A percentile compares a stretch with the other conserved stretches of the same genome.
These are phyloP conservation scores for Colletotrichum sp. DNA, from an alignment of 2,329 filamentous ascomycete genomes.

Conservation along the genomic window DNA sequence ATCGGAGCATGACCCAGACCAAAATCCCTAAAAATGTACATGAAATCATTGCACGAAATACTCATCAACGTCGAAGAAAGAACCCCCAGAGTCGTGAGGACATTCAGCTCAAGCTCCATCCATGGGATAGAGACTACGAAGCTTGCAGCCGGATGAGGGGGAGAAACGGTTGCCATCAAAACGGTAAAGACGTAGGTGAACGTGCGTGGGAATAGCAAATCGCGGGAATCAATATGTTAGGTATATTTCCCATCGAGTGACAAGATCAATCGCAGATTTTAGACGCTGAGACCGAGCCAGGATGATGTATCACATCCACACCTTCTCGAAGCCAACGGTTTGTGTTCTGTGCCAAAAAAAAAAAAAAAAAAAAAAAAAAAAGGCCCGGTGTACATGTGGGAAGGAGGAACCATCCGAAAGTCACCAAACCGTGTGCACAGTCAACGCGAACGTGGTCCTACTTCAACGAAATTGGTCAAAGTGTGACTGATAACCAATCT, in stretches of 20 bases:
- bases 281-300: background rate
- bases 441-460: background rate
- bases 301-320: background rate
- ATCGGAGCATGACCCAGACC: background rate
- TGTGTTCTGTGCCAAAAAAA: background rate
- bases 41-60: background rate
- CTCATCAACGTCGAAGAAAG: background rate
- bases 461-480: background rate
- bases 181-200: background rate
- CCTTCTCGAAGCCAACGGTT: background rate
- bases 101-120: background rate
- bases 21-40: background rate
- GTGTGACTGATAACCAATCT: background rate
- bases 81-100: background rate
- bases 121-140: background rate
- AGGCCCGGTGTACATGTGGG: background rate
- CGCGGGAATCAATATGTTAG: background rate
- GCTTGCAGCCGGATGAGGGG: background rate
- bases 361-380: background rate
- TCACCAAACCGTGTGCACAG: background rate
- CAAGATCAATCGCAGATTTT: background rate
- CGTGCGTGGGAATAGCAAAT: background rate
- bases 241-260: too few relatives aligned
- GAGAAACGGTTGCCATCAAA: background rate
- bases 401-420: background rate